Conservation (phyloP, 2,329 filamentous ascomycete species). For the Ophiostoma piceae region DNA sequence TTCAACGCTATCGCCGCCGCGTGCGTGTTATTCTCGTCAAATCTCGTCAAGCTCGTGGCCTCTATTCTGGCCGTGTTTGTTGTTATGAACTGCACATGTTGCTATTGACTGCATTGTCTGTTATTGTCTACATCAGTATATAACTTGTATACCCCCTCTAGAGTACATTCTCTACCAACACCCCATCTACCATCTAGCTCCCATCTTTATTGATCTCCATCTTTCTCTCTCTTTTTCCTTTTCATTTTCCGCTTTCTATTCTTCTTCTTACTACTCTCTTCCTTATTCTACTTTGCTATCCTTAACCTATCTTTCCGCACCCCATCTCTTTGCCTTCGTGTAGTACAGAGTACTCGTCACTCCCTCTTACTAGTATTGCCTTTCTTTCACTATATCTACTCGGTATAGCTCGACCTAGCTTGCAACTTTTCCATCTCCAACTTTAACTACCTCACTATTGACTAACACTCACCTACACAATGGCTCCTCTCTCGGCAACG, state of each 20-base stretch:
- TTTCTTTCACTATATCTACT: neutral
- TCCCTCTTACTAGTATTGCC: neutral
- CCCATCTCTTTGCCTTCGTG: neutral
- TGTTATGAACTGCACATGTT: too few relatives aligned
- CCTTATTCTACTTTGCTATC: neutral
- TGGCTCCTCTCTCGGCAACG: constrained; percentile 6
- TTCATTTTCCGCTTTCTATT: neutral
- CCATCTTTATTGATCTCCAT: neutral
- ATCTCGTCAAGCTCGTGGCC: neutral
- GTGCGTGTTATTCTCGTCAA: neutral
- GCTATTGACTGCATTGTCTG: neutral
- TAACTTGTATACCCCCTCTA: neutral
- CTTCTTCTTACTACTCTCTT: neutral
- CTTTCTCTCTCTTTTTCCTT: neutral
- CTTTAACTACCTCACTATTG: too few relatives aligned
- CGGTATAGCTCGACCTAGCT: neutral
- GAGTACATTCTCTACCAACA: neutral
- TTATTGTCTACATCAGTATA: neutral
- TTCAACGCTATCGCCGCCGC: neutral
- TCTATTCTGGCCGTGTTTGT: neutral
- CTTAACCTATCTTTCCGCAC: neutral
- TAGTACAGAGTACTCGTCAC: neutral
- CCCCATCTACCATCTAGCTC: neutral
- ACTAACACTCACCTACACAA: neutral
- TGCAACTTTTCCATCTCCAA: neutral